These are phyloP conservation scores for Fusarium veterinarium DNA, from an alignment of 2,329 filamentous ascomycete genomes.

Conservation along the genomic window DNA sequence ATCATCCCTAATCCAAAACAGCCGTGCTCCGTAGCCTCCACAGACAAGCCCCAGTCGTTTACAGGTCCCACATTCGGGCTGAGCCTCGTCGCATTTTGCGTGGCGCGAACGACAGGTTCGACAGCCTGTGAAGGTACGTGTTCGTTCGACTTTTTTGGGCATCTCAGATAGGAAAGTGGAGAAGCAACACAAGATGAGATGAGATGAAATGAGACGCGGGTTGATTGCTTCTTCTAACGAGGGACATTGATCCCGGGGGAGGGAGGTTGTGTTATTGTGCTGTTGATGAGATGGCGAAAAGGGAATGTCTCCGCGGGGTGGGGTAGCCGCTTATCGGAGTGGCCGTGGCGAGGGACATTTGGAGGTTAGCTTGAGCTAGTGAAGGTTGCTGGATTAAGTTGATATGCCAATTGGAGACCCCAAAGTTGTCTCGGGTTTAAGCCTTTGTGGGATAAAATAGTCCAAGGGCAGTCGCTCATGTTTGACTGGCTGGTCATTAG, in stretches of 20 bases:
- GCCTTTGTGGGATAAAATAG: not conserved
- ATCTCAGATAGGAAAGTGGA: slow-evolving; percentile 40
- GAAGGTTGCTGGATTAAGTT: not conserved
- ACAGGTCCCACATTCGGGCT: slow-evolving; percentile 54
- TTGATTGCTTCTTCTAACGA: not conserved
- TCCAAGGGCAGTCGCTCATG: rapidly evolving
- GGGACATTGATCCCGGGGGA: slow-evolving; percentile 11
- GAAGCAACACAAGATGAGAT: not conserved
- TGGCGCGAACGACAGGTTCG: slow-evolving; percentile 53
- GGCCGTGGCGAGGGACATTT: not conserved
- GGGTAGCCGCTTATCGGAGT: not conserved
- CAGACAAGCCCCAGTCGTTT: slow-evolving; percentile 50
- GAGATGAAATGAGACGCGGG: not conserved
- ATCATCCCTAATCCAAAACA: slow-evolving; percentile 48
- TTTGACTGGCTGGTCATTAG: not conserved
- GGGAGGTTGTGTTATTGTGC: slow-evolving; percentile 22
- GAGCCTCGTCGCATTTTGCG: slow-evolving; percentile 58
- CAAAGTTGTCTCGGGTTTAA: no score
- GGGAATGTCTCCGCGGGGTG: slow-evolving; percentile 38
- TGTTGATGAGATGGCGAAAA: slow-evolving; percentile 11
- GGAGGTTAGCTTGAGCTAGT: not conserved
- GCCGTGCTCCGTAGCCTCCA: slow-evolving; percentile 53
- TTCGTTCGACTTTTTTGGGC: slow-evolving; percentile 40
- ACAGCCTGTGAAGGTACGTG: slow-evolving; percentile 50
- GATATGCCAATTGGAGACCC: not conserved